Evolutionary conservation across 352 stramenopile species (phyloP).

Genomic region (Phytophthora pseudosyringae): DNA sequence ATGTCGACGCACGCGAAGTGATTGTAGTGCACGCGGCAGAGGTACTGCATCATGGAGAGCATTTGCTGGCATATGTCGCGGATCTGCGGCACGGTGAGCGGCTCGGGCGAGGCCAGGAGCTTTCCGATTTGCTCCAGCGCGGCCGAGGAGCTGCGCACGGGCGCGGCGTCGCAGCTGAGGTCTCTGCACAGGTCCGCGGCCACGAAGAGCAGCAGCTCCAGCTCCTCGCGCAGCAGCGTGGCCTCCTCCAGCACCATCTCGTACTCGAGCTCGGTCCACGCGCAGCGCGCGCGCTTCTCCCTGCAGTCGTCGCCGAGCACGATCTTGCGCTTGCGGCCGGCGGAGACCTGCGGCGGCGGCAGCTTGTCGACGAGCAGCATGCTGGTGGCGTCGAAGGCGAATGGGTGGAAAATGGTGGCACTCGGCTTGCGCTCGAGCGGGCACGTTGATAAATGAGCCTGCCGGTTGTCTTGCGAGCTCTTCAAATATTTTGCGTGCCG

Average conservation of each 20-base stretch:
- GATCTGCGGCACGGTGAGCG: conserved; percentile 63
- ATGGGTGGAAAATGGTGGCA: conserved; percentile 27
- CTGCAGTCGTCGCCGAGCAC: conserved; percentile 38
- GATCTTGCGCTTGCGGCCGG: conserved; percentile 59
- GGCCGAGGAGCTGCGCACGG: conserved; percentile 38
- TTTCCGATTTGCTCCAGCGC: conserved; percentile 53
- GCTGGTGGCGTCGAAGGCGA: conserved; percentile 22
- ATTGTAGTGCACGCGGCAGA: conserved; percentile 67
- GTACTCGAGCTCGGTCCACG: conserved; percentile 75
- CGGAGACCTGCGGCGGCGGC: conserved; percentile 14
- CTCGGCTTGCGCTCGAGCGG: conserved; percentile 12
- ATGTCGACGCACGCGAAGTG: conserved; percentile 80
- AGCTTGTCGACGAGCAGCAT: conserved; percentile 52
- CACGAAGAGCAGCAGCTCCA: conserved; percentile 71
- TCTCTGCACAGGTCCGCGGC: conserved; percentile 63
- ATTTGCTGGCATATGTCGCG: conserved; percentile 74
- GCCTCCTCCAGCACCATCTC: conserved; percentile 78
- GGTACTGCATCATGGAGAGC: conserved; percentile 76
- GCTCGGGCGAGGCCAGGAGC: conserved; percentile 51
- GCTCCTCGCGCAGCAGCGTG: conserved; percentile 67
- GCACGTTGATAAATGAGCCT: conserved; percentile 41
- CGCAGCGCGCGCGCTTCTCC: conserved; percentile 59
- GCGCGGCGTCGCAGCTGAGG: conserved; percentile 43
- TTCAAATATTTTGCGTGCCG: conserved; percentile 39
- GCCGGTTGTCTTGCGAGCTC: conserved; percentile 5